A percentile compares a stretch with the other conserved stretches of the same genome.
phyloP scores from a whole-genome alignment of 2,329 filamentous ascomycete genomes.

The Colletotrichum spaethianum region DNA sequence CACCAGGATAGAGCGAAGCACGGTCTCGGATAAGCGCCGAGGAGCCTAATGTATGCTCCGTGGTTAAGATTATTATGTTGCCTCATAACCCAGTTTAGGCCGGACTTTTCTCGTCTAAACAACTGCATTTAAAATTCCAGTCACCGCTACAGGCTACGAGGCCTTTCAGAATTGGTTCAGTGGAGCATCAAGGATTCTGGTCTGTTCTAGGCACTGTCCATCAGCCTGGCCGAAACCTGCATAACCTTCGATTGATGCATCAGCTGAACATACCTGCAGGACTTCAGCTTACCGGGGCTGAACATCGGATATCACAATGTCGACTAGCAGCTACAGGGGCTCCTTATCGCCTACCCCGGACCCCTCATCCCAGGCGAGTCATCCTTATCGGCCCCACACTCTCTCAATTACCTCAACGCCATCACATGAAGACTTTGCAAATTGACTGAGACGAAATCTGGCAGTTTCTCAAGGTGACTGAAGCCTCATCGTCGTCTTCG shows the following conservation, averaged over 20 bases:
- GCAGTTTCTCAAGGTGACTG: not conserved
- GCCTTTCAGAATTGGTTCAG: not conserved
- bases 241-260: not conserved
- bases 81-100: not conserved
- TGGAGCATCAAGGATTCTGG: too few species aligned
- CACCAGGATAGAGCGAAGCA: too few species aligned
- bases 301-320: not conserved
- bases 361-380: slow-evolving; percentile 24
- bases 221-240: not conserved
- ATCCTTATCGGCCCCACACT: slow-evolving; percentile 22
- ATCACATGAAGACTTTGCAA: slow-evolving; percentile 25
- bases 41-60: not conserved
- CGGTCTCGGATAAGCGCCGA: slow-evolving; percentile 1
- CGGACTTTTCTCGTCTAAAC: not conserved
- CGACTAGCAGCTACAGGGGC: slow-evolving; percentile 13
- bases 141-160: not conserved
- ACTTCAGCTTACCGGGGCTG: not conserved
- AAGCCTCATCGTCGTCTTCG: not conserved
- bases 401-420: not conserved
- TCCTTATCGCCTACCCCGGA: slow-evolving; percentile 22
- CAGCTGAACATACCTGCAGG: not conserved
- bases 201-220: not conserved
- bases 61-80: slow-evolving; percentile 4
- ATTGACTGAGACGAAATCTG: not conserved
- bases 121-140: not conserved